Base-by-base conservation (phyloP, 2,329 filamentous ascomycete genomes). In the Penicillium sp. region DNA sequence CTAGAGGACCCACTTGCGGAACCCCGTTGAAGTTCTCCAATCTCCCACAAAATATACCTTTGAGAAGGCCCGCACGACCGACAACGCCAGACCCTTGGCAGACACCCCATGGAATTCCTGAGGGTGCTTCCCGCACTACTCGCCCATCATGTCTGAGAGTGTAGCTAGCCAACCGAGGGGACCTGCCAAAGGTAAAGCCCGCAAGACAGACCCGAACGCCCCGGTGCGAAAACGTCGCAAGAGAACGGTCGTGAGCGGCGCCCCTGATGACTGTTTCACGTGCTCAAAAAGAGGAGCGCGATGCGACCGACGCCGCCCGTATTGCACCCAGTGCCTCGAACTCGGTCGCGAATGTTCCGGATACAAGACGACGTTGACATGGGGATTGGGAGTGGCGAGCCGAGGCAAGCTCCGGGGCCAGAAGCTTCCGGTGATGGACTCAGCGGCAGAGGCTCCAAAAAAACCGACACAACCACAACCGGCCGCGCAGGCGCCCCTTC, bases 331-430 rank as follows among this genome's bases (percentile, higher is more conserved):
- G 77, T 99, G 93, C 75, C 84, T 98, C 61, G 91, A 96, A 67
- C 84, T 91, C 63, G 93, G 92, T 63, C 92, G 91, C 73, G 92
- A 96, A 71, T 98, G 93, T 79, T 92, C 91, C 27, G 93, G 93
- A 58, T 98, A 98, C 82, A 96, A 96, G 79, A 98, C 93, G 16
- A 93, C 93, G 67, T 82, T 98, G 76, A 98, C 93, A 47, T 98
- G 93, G 93, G 92, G 92, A 43, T 91, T 97, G 48, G 93, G 93
- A 51, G 93, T 98, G 57, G 93, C 93, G 55, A 97, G 93, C 77
- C 88, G 93, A 69, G 93, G 93, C 71, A 98, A 98, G 80, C 86
- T 98, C 62, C 86, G 93, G 60, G 93, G 93, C 39, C 82, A 97
- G 65, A 93, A 93, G 55, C 80, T 96, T 56, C 86, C 86, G 10